Conservation (phyloP, 768 basidiomycete species). For the Neoboletus magnificus region DNA sequence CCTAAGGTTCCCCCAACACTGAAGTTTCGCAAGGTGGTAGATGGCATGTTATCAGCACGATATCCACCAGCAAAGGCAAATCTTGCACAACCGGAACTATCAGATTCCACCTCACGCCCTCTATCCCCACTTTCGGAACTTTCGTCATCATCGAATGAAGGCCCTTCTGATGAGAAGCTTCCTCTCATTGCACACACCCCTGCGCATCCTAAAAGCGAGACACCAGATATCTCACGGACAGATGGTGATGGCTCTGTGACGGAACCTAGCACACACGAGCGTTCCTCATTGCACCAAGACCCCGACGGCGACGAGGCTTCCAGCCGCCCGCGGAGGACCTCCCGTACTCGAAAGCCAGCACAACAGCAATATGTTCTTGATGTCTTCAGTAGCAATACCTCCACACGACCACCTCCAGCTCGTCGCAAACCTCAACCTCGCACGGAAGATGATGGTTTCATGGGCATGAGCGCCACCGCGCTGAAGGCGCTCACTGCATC, state of each 20-base stretch:
- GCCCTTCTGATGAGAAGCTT: neutral
- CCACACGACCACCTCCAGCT: conserved; percentile 31
- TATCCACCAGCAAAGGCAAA: conserved; percentile 22
- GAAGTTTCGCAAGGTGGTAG: conserved; percentile 40
- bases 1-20: conserved; percentile 28
- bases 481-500: conserved; percentile 66
- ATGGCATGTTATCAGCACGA: conserved; percentile 34
- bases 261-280: neutral
- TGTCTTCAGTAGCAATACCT: conserved; percentile 33
- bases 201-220: neutral
- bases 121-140: conserved; percentile 24
- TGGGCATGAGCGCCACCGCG: conserved; percentile 66
- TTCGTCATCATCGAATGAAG: conserved; percentile 23
- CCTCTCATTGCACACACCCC: neutral
- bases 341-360: conserved; percentile 45
- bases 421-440: conserved; percentile 44
- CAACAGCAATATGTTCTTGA: conserved; percentile 35
- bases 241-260: conserved; percentile 10
- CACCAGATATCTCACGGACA: neutral
- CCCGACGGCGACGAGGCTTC: neutral
- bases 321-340: conserved; percentile 44
- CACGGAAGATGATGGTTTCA: conserved; percentile 44
- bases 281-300: conserved; percentile 16
- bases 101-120: conserved; percentile 1
- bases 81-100: conserved; percentile 1